Percentiles rank a stretch among this genome's conserved stretches.
Evolutionary conservation across 805 yeast species (phyloP).

Genomic region (Wickerhamiella slavikovae): DNA sequence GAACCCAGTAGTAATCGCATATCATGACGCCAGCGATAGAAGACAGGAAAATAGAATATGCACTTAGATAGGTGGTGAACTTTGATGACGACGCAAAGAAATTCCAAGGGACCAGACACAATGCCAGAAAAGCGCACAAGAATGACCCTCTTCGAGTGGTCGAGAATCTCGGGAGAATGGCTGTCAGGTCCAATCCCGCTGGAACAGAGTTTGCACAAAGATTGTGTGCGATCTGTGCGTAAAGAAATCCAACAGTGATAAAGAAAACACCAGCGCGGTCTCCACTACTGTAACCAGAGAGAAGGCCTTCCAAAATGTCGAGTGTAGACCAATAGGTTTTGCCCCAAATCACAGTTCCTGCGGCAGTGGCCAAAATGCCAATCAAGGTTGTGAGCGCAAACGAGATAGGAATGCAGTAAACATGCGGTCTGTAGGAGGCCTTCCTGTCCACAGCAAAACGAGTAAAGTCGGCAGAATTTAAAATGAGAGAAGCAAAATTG

Average conservation of each 20-base stretch:
- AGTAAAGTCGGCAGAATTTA: slow-evolving; percentile 73
- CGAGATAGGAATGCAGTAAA: slow-evolving; percentile 44
- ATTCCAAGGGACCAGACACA: slow-evolving; percentile 70
- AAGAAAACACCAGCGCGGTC: slow-evolving; percentile 67
- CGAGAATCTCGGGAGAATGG: slow-evolving; percentile 26
- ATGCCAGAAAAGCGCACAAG: slow-evolving; percentile 51
- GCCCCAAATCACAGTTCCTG: slow-evolving; percentile 46
- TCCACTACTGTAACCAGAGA: slow-evolving; percentile 36
- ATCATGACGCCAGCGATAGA: slow-evolving; percentile 54
- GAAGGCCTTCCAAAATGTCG: slow-evolving; percentile 45
- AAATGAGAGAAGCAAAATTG: slow-evolving; percentile 65
- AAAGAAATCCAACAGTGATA: slow-evolving; percentile 45
- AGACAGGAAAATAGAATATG: slow-evolving; percentile 65
- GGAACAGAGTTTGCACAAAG: slow-evolving; percentile 28
- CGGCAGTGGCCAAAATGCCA: slow-evolving; percentile 66
- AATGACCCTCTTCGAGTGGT: slow-evolving; percentile 63
- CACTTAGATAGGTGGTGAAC: slow-evolving; percentile 62
- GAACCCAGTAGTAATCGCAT: slow-evolving; percentile 47
- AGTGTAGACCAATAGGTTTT: slow-evolving; percentile 66
- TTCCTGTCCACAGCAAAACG: slow-evolving; percentile 45
- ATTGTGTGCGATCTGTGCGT: slow-evolving; percentile 27
- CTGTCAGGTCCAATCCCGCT: slow-evolving; percentile 28
- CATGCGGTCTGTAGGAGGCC: slow-evolving; percentile 27
- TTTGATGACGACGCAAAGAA: slow-evolving; percentile 45
- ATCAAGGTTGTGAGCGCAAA: slow-evolving; percentile 63